These are phyloP conservation scores for Bacterosira constricta DNA, from an alignment of 108 stramenopile genomes.

Conservation along the genomic window DNA sequence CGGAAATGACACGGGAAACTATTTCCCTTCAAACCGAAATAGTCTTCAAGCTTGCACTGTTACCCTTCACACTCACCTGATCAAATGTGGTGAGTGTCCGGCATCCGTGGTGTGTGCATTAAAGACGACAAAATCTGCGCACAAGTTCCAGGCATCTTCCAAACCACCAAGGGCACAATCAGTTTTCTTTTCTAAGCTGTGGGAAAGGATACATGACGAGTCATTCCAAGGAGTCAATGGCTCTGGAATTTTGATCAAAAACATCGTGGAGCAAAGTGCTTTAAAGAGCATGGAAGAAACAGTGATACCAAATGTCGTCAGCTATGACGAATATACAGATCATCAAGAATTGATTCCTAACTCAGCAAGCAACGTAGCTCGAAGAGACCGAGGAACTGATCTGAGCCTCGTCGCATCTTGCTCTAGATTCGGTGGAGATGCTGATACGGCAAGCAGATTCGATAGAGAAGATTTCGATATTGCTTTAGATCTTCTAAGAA, in stretches of 20 bases:
- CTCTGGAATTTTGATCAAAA: not conserved
- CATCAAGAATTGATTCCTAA: too few species aligned
- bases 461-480: constrained; percentile 36
- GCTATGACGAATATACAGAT: constrained; percentile 16
- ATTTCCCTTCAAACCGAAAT: constrained; percentile 27
- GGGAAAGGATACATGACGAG: constrained; percentile 34
- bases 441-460: not conserved
- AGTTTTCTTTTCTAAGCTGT: constrained; percentile 25
- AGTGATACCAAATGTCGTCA: constrained; percentile 1
- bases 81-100: constrained; percentile 21
- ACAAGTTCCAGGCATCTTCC: constrained; percentile 9
- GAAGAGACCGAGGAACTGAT: too few species aligned
- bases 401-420: not conserved
- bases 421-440: not conserved
- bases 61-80: constrained; percentile 34
- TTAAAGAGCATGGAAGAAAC: constrained; percentile 1
- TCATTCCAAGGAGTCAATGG: constrained; percentile 20
- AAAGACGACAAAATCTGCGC: constrained; percentile 31
- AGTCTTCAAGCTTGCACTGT: constrained; percentile 19
- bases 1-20: constrained; percentile 16
- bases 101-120: constrained; percentile 9
- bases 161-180: constrained; percentile 25
- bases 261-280: constrained; percentile 14
- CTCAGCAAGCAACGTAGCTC: too few species aligned
- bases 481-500: constrained; percentile 19